Evolutionary conservation across 805 yeast genomes (phyloP).

Genomic region (Kregervanrija pseudodelftensis): DNA sequence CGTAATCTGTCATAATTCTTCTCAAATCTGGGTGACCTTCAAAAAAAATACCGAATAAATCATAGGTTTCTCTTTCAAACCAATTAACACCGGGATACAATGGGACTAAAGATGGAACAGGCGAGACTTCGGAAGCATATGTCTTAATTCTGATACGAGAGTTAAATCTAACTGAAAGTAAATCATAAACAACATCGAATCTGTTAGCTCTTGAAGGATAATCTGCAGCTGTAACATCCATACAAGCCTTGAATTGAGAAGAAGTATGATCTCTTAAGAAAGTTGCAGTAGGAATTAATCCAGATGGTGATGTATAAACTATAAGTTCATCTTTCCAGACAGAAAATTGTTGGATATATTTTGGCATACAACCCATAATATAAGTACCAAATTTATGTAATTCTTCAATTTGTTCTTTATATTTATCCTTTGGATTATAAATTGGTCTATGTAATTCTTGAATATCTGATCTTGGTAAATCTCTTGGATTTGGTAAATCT

Average conservation of each 20-base stretch:
- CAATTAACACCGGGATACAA: slow-evolving; percentile 78
- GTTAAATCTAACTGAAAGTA: slow-evolving; percentile 75
- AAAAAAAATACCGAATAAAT: slow-evolving; percentile 79
- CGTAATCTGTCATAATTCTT: slow-evolving; percentile 86
- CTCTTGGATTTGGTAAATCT: slow-evolving; percentile 28
- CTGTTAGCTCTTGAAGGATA: slow-evolving; percentile 78
- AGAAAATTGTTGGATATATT: slow-evolving; percentile 72
- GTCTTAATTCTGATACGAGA: slow-evolving; percentile 86
- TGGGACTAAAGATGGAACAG: slow-evolving; percentile 74
- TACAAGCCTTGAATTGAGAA: slow-evolving; percentile 67
- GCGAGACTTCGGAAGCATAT: slow-evolving; percentile 72
- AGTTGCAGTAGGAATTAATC: slow-evolving; percentile 60
- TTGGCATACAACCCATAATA: slow-evolving; percentile 71
- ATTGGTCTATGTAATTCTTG: slow-evolving; percentile 38
- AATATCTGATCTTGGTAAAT: slow-evolving; percentile 27
- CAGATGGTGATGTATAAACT: slow-evolving; percentile 67
- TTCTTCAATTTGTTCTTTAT: slow-evolving; percentile 57
- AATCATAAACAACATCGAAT: slow-evolving; percentile 80
- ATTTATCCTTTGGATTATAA: slow-evolving; percentile 73
- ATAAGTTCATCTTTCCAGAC: slow-evolving; percentile 90
- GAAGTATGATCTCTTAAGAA: slow-evolving; percentile 75
- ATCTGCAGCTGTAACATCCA: slow-evolving; percentile 84
- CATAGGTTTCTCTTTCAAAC: slow-evolving; percentile 88
- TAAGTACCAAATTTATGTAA: slow-evolving; percentile 78
- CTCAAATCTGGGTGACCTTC: slow-evolving; percentile 87